A percentile compares a stretch with the other conserved stretches of the same genome.
phyloP scores from a whole-genome alignment of 495 filamentous ascomycete genomes.

The Penicillium cosmopolitanum region DNA sequence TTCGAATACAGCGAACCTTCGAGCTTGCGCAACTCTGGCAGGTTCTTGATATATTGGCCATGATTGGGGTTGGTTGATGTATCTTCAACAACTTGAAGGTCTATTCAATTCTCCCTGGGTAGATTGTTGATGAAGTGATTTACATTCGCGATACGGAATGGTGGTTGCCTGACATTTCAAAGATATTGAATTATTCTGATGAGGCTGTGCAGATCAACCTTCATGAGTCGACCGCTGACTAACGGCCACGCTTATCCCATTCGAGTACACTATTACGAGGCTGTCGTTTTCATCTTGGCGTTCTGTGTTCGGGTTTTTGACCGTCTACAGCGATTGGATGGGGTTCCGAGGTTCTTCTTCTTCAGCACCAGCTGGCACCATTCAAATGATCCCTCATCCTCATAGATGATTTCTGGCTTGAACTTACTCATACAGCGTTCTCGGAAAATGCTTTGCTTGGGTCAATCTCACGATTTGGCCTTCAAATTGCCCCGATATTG shows the following conservation, averaged over 20 bases:
- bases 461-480: no score
- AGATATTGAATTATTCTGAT: background rate
- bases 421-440: no score
- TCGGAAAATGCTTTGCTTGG: no score
- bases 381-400: no score
- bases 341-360: background rate
- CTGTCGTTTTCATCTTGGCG: background rate
- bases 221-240: background rate
- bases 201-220: constrained; percentile 3
- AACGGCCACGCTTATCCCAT: constrained; percentile 2
- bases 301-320: background rate
- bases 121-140: background rate
- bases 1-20: constrained; percentile 31
- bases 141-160: background rate
- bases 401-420: no score
- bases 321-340: background rate
- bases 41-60: constrained; percentile 16
- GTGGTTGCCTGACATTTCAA: background rate
- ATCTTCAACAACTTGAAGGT: background rate
- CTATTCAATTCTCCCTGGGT: background rate
- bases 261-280: background rate
- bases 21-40: constrained; percentile 33
- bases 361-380: no score
- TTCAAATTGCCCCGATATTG: no score
- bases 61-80: background rate